phyloP scores from a whole-genome alignment of 2,329 filamentous ascomycete species.

The Calonectria pseudoturangicola region DNA sequence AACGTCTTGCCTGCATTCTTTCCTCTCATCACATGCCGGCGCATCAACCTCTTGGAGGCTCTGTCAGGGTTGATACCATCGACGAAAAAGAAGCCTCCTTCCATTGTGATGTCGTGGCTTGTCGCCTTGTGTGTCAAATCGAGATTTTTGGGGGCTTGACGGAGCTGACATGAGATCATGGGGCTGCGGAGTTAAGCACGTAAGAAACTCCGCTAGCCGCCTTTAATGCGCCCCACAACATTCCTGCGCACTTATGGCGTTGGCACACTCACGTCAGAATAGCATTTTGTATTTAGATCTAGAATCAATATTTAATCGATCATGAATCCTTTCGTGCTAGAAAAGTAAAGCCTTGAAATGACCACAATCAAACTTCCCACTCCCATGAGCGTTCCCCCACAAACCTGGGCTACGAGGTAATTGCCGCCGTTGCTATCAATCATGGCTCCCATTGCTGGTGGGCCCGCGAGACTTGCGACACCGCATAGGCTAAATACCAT shows the following conservation, averaged over 20 bases:
- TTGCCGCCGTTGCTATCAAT: constrained; percentile 14
- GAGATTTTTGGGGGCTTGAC: neutral
- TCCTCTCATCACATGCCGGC: constrained; percentile 50
- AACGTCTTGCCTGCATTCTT: constrained; percentile 50
- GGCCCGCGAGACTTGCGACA: constrained; percentile 8
- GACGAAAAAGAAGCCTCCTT: constrained; percentile 39
- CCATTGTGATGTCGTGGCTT: neutral
- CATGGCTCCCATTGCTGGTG: constrained; percentile 11
- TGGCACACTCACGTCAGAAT: neutral
- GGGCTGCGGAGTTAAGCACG: constrained; percentile 9
- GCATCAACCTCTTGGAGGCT: constrained; percentile 51
- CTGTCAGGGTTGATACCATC: constrained; percentile 39
- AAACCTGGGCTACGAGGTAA: constrained; percentile 10
- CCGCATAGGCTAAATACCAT: constrained; percentile 11
- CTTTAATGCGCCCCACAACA: neutral
- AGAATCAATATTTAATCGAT: neutral
- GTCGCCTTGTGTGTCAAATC: neutral
- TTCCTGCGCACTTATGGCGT: neutral
- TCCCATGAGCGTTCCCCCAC: constrained; percentile 14
- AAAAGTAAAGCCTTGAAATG: neutral
- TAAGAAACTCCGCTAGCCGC: neutral
- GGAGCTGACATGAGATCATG: constrained; percentile 10
- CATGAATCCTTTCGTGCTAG: neutral
- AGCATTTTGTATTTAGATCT: neutral
- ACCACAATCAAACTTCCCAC: constrained; percentile 7